Conservation (phyloP, 805 yeast genomes). For the Metschnikowia reukaufii region DNA sequence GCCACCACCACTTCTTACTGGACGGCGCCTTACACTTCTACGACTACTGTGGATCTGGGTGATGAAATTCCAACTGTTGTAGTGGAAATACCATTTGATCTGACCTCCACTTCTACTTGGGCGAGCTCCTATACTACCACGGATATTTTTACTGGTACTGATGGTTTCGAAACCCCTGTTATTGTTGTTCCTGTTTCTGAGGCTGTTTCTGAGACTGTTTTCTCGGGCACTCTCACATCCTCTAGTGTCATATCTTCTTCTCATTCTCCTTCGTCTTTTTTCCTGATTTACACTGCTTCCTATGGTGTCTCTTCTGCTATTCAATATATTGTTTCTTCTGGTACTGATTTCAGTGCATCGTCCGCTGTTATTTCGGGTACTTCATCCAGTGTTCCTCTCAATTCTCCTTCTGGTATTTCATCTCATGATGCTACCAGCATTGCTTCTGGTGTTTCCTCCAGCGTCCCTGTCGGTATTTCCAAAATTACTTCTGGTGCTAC, state of each 20-base stretch:
- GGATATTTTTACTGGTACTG: background rate
- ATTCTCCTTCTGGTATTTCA: no score
- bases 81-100: background rate
- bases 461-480: no score
- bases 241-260: no score
- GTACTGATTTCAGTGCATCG: background rate
- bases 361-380: background rate
- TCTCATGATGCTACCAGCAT: no score
- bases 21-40: background rate
- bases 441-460: no score
- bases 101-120: background rate
- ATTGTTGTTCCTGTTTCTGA: background rate
- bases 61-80: background rate
- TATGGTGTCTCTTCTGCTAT: no score
- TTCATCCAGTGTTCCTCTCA: no score
- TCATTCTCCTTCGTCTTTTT: background rate
- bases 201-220: no score
- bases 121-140: background rate
- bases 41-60: background rate
- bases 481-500: no score
- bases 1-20: background rate
- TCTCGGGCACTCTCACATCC: no score
- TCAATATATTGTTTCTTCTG: background rate
- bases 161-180: slow-evolving; percentile 1
- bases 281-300: no score